These are phyloP conservation scores for Colletotrichum somersetense DNA, from an alignment of 2,329 filamentous ascomycete species.

Conservation along the genomic window DNA sequence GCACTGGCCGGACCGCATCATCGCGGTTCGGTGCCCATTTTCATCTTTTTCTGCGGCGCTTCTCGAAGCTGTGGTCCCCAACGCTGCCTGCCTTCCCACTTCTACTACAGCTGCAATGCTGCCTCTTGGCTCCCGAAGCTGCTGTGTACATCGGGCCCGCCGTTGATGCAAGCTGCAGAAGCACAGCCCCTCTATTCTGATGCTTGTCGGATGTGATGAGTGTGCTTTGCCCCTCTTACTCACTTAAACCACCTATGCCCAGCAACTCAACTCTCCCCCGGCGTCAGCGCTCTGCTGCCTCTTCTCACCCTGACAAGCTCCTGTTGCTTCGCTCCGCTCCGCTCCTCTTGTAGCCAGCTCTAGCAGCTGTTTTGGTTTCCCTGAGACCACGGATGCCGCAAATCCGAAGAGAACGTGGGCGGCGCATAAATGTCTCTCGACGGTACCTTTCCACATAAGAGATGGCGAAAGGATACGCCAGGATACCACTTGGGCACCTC, in stretches of 20 bases:
- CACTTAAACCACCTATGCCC: neutral
- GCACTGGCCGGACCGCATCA: neutral
- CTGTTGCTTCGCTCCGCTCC: conserved; percentile 5
- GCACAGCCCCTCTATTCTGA: conserved; percentile 36
- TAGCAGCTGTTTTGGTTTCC: conserved; percentile 2
- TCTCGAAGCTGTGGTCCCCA: conserved; percentile 19
- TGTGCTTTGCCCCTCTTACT: conserved; percentile 18
- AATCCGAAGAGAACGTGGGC: conserved; percentile 5
- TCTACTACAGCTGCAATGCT: conserved; percentile 17
- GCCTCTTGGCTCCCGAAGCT: conserved; percentile 23
- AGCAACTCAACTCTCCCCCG: neutral
- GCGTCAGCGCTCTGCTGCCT: conserved; percentile 1
- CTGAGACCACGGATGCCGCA: conserved; percentile 29
- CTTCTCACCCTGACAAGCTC: neutral
- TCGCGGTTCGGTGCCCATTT: neutral
- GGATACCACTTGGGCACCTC: conserved; percentile 5
- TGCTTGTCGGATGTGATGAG: conserved; percentile 3
- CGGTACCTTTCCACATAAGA: neutral
- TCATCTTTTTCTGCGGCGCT: neutral
- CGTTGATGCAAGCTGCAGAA: conserved; percentile 28
- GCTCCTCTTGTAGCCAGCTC: neutral
- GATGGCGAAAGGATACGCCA: neutral
- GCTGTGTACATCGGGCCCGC: neutral
- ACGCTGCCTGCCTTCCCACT: neutral
- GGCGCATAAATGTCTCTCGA: neutral